phyloP scores from a whole-genome alignment of 2,329 filamentous ascomycete species.

The Curvularia sp. region DNA sequence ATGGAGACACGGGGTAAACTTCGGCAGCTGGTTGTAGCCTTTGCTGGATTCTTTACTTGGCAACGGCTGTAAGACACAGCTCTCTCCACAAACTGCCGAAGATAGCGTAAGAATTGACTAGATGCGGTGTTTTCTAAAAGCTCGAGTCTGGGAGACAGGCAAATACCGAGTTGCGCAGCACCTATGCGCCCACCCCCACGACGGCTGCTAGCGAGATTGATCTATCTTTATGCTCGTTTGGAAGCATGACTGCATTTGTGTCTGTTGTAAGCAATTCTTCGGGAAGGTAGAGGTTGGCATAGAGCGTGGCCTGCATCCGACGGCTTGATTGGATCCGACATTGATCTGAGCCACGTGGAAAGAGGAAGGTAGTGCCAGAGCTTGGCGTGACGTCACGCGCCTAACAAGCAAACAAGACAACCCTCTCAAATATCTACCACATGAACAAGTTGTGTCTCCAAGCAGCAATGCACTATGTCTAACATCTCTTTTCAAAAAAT shows the following conservation, averaged over 20 bases:
- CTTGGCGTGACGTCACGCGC: slow-evolving; percentile 8
- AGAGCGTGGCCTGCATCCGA: not conserved
- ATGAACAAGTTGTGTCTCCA: not conserved
- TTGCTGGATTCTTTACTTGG: slow-evolving; percentile 18
- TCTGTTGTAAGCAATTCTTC: not conserved
- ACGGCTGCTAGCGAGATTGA: not conserved
- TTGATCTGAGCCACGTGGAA: not conserved
- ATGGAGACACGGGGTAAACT: slow-evolving; percentile 7
- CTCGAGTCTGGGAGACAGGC: not conserved
- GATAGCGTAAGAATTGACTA: not conserved
- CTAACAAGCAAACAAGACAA: not conserved
- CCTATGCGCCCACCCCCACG: not conserved
- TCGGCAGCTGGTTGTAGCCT: slow-evolving; percentile 7
- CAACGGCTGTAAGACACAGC: slow-evolving; percentile 17
- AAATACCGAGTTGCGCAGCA: not conserved
- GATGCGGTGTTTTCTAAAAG: not conserved
- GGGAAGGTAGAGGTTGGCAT: not conserved
- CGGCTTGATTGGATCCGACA: not conserved
- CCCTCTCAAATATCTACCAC: not conserved
- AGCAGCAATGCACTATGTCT: not conserved
- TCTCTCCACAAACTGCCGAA: slow-evolving; percentile 9
- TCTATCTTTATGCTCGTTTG: not conserved
- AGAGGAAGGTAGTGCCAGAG: not conserved
- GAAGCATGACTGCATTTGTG: not conserved
- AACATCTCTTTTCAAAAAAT: not conserved